Evolutionary conservation across 306 rosid species (phyloP), one percentile per base, ranked within the genome.

Genomic region (Cajanus cajan): DNA sequence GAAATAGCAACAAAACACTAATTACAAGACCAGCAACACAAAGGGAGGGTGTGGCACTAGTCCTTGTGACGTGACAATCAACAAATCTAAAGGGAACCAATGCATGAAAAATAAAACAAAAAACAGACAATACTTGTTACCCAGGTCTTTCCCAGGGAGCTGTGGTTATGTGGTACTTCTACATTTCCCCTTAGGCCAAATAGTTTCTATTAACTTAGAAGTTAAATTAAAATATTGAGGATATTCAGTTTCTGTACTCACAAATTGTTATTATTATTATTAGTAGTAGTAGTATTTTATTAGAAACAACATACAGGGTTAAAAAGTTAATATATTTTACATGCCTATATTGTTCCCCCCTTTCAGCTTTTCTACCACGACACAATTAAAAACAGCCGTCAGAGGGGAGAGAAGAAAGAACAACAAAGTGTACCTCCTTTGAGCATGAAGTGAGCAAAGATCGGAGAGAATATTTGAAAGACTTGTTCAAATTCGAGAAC

Each of bases 381-480:
- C 8, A 12, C 41, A 69, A 52, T 11, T 19, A 31, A 73, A 21
- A 58, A 15, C 52, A 13, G 22, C 11, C 1, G 7, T 3, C 25
- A 16, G n/a, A 67, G 73, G 21, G 65, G 28, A 13, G 8, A 39
- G 4, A 14, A 64, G n/a, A 40, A 51, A 36, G 50, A 57, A 25
- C 18, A 12, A 76, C 25, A 6, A 14, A 28, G 62, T 15, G 52
- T 64, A 89, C 97, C 90, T 88, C 86, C 77, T 87, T 84, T 33
- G 93, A 82, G 82, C 86, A 88, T 44, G 94, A 75, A 31, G 86
- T 81, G 84, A 88, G 94, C 72, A 92, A 77, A 63, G 91, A 76
- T 52, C 86, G 88, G 5, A 85, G 25, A 75, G 88, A 86, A 43
- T 88, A 44, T 70, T 85, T 84, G 85, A 92, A 90, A 10, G 97